A percentile compares a stretch with the other conserved stretches of the same genome.
phyloP scores from a whole-genome alignment of 2,329 filamentous ascomycete genomes.

The Apiospora phragmitis region DNA sequence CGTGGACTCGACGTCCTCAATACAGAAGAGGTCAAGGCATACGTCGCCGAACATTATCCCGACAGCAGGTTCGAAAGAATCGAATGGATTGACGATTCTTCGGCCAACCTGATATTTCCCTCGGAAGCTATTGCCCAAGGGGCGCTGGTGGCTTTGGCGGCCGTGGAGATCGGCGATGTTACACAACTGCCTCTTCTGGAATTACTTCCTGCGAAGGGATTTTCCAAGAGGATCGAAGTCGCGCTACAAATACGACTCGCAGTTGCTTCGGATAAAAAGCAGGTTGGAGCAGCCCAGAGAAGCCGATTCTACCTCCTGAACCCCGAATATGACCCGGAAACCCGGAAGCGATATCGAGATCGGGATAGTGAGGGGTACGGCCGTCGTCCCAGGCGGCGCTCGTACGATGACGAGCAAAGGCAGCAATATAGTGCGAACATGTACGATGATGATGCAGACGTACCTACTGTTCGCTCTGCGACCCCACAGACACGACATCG shows the following conservation, averaged over 20 bases:
- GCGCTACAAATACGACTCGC: slow-evolving; percentile 74
- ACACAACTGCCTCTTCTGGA: slow-evolving; percentile 61
- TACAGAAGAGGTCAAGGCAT: slow-evolving; percentile 76
- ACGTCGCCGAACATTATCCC: slow-evolving; percentile 68
- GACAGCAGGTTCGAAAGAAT: slow-evolving; percentile 58
- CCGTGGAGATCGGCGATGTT: slow-evolving; percentile 52
- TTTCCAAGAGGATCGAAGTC: slow-evolving; percentile 67
- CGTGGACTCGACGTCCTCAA: slow-evolving; percentile 80
- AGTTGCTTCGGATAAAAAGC: slow-evolving; percentile 76
- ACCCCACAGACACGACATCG: slow-evolving; percentile 26
- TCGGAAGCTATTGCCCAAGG: slow-evolving; percentile 52
- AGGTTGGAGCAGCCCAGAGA: slow-evolving; percentile 71
- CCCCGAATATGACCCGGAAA: slow-evolving; percentile 83
- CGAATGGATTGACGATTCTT: slow-evolving; percentile 95
- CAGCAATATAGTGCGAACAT: slow-evolving; percentile 72
- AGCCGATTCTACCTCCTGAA: slow-evolving; percentile 93
- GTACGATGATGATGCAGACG: slow-evolving; percentile 69
- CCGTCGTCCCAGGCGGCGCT: slow-evolving; percentile 31
- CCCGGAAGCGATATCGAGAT: slow-evolving; percentile 66
- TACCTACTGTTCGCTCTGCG: slow-evolving; percentile 34
- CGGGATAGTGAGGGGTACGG: slow-evolving; percentile 42
- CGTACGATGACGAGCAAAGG: slow-evolving; percentile 49
- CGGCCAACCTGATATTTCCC: slow-evolving; percentile 81
- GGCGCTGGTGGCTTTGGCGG: slow-evolving; percentile 55
- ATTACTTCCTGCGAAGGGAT: slow-evolving; percentile 67